Conservation (phyloP, 1,284 basidiomycete genomes). For the Erythrobasidium hasegawianum region DNA sequence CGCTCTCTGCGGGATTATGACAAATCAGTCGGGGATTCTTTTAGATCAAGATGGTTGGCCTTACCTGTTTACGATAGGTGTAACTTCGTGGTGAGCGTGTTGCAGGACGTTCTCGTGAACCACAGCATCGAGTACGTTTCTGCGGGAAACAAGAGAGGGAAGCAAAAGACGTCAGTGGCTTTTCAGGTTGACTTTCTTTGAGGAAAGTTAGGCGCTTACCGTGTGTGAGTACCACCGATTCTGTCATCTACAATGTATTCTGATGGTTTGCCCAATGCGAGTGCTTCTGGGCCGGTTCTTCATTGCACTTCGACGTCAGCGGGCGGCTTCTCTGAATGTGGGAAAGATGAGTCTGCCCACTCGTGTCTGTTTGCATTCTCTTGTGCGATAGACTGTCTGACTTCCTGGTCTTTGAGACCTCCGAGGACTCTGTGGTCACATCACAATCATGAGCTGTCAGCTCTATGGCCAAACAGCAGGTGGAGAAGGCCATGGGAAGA, state of each 20-base stretch:
- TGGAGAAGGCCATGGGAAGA: no score
- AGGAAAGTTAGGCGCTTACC: background rate
- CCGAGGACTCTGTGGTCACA: conserved; percentile 31
- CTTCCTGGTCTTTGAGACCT: conserved; percentile 29
- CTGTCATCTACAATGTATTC: conserved; percentile 31
- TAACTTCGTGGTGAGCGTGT: conserved; percentile 34
- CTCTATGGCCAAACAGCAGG: no score
- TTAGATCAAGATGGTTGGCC: background rate
- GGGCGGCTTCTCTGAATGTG: background rate
- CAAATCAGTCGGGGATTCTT: background rate
- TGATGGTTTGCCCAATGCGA: conserved; percentile 29
- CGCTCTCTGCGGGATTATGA: conserved; percentile 17
- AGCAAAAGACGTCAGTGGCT: background rate
- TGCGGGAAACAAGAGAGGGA: background rate
- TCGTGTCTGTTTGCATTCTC: conserved; percentile 28
- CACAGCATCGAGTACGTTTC: conserved; percentile 31
- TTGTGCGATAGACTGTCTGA: conserved; percentile 15
- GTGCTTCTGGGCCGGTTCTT: conserved; percentile 28
- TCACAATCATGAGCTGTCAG: background rate
- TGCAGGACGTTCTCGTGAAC: conserved; percentile 32
- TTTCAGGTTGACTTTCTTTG: no score
- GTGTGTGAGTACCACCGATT: conserved; percentile 32
- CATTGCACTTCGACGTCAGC: background rate
- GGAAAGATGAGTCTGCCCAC: conserved; percentile 1
- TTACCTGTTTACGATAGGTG: conserved; percentile 3